phyloP scores from a whole-genome alignment of 345 rosid species.

The Populus ilicifolia region DNA sequence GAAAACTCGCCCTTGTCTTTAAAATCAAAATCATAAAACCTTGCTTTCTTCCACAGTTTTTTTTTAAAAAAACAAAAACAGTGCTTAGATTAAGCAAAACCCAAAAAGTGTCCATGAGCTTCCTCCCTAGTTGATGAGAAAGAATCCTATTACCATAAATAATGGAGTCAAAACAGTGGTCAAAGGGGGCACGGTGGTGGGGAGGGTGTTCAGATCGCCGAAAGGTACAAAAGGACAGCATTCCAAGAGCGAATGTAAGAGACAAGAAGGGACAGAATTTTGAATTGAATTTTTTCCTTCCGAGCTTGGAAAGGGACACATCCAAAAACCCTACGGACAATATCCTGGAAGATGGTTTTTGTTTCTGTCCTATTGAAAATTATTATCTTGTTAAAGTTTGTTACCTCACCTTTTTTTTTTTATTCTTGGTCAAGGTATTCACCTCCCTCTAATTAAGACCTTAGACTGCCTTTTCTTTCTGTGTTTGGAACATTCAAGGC shows the following conservation, averaged over 20 bases:
- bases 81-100: not conserved
- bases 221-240: constrained; percentile 34
- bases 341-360: constrained; percentile 8
- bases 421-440: constrained; percentile 13
- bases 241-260: constrained; percentile 15
- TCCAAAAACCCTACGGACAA: constrained; percentile 1
- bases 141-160: not conserved
- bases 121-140: not conserved
- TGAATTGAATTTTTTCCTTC: not conserved
- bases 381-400: constrained; percentile 22
- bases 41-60: not conserved
- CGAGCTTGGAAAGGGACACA: not conserved
- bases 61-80: not conserved
- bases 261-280: constrained; percentile 34
- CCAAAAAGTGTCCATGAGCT: not conserved
- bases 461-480: constrained; percentile 15
- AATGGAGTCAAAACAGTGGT: constrained; percentile 30
- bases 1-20: not conserved
- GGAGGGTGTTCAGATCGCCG: constrained; percentile 34
- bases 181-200: constrained; percentile 24
- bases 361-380: constrained; percentile 24
- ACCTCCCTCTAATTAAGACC: constrained; percentile 22
- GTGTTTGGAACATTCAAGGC: not conserved
- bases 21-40: not conserved
- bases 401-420: constrained; percentile 7